A percentile compares a stretch with the other conserved stretches of the same genome.
Conservation (phyloP, 2,329 filamentous ascomycete species). For the Moelleriella libera region DNA sequence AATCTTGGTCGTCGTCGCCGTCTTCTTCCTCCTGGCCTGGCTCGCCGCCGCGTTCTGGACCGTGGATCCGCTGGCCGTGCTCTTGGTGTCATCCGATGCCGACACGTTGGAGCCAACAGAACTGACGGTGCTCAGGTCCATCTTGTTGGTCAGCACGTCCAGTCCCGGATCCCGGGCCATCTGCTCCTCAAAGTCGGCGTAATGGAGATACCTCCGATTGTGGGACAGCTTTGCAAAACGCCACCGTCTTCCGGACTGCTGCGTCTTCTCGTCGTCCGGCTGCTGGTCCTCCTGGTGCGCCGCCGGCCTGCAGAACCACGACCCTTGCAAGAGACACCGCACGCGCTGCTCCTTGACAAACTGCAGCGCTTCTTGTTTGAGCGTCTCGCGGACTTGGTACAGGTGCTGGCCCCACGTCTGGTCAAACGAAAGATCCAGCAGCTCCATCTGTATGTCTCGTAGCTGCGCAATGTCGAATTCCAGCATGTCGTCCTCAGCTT, state of each 20-base stretch:
- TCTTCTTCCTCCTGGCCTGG: neutral
- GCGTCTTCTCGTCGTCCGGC: constrained; percentile 17
- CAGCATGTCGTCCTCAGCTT: constrained; percentile 78
- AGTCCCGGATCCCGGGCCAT: constrained; percentile 52
- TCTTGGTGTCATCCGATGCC: constrained; percentile 37
- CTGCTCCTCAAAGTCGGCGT: constrained; percentile 65
- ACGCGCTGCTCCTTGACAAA: constrained; percentile 97
- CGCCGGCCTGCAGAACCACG: constrained; percentile 60
- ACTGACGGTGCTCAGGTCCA: constrained; percentile 77
- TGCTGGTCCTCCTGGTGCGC: constrained; percentile 17
- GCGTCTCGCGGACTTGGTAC: constrained; percentile 76
- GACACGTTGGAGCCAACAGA: constrained; percentile 91
- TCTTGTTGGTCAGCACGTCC: constrained; percentile 62
- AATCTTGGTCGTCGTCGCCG: constrained; percentile 58
- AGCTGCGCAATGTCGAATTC: constrained; percentile 70
- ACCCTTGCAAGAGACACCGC: constrained; percentile 72
- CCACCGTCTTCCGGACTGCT: constrained; percentile 35
- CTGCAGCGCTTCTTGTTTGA: constrained; percentile 80
- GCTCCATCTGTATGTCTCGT: constrained; percentile 82
- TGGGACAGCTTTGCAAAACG: constrained; percentile 81
- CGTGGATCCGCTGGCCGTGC: constrained; percentile 27
- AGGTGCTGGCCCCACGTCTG: constrained; percentile 89
- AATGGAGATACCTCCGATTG: constrained; percentile 82
- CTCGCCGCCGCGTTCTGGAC: constrained; percentile 18
- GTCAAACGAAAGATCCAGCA: constrained; percentile 82